Evolutionary conservation across 768 basidiomycete genomes (phyloP).

Genomic region (Tulasnella sp.): DNA sequence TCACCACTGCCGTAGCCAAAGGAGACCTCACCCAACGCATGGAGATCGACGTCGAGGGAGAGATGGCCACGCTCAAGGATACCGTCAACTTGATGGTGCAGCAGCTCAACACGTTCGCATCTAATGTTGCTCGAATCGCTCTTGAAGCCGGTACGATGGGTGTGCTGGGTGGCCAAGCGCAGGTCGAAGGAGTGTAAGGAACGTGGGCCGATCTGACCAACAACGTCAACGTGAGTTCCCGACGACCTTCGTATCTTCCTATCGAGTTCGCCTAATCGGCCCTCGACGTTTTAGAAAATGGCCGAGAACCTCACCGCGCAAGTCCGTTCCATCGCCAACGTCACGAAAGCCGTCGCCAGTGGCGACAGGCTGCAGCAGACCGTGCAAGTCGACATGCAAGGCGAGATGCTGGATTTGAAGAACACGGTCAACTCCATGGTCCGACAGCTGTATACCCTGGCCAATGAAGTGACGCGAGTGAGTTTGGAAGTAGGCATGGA

Average conservation of each 20-base stretch:
- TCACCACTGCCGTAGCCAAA: slow-evolving; percentile 36
- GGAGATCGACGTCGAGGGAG: slow-evolving; percentile 40
- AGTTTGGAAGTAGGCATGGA: slow-evolving; percentile 42
- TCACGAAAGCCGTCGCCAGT: slow-evolving; percentile 89
- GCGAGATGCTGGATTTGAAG: slow-evolving; percentile 40
- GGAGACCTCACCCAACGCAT: slow-evolving; percentile 40
- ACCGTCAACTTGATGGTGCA: slow-evolving; percentile 42
- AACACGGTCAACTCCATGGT: slow-evolving; percentile 32
- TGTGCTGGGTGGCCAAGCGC: slow-evolving; percentile 38
- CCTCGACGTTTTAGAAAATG: slow-evolving; percentile 30
- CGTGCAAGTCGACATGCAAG: slow-evolving; percentile 39
- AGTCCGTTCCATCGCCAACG: slow-evolving; percentile 85
- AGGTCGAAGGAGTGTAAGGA: slow-evolving; percentile 39
- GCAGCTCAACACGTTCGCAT: slow-evolving; percentile 35
- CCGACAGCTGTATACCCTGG: slow-evolving; percentile 21
- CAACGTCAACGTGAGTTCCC: slow-evolving; percentile 33
- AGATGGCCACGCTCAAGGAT: slow-evolving; percentile 40
- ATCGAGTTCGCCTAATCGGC: no score
- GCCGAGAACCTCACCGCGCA: slow-evolving; percentile 86
- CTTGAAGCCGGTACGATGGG: slow-evolving; percentile 35
- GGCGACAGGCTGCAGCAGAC: slow-evolving; percentile 90
- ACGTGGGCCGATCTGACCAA: slow-evolving; percentile 39
- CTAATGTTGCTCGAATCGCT: slow-evolving; percentile 38
- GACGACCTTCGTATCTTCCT: not conserved
- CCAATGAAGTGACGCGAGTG: slow-evolving; percentile 29